Evolutionary conservation across 176 grass and related monocot genomes (phyloP), one percentile per base, ranked within the genome.

Genomic region (Aegilops speltoides): DNA sequence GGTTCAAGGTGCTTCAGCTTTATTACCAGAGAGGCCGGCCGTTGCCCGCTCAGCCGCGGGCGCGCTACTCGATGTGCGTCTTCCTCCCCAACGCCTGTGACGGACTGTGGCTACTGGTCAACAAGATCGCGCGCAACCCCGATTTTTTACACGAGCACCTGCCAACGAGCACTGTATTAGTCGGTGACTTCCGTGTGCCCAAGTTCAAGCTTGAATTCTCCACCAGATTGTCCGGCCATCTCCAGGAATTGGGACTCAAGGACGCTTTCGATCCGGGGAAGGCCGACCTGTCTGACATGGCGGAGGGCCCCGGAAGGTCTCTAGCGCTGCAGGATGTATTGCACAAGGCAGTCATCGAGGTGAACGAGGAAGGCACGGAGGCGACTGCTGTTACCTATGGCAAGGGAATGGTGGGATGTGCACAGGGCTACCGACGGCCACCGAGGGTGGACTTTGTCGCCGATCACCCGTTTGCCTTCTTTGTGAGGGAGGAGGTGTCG

Each of bases 1-100:
- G 68, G 5, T 72, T 72, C 68, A 72, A 85, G 71, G 76, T 80
- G 6, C 87, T 89, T 13, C 70, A 41, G 11, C 56, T 89, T 6
- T 13, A n/a, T 7, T 89, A 89, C 72, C 1, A 73, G 37, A 6
- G 10, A 14, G 69, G 22, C 5, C 37, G 5, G 69, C 37, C 5
- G 5, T 13, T 24, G 10, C 69, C 36, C 36, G 1, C 36, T 14
- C 69, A 73, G 37, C 37, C 36, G 22, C 37, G 0, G 36, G 37
- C 37, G 4, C 10, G 5, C 34, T 40, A 72, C 50, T 81, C 20
- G 4, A 40, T 72, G 68, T 72, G 68, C 4, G 10, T 40, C 34
- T 72, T 72, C 34, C 68, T 72, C 20, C 82, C 87, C 1, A 28
- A 84, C 34, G 20, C 6, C 48, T 38, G 5, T n/a, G 82, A 89